Percentiles rank a stretch among this genome's conserved stretches.
These are phyloP conservation scores for Angophora floribunda DNA, from an alignment of 345 rosid genomes.

Conservation along the genomic window DNA sequence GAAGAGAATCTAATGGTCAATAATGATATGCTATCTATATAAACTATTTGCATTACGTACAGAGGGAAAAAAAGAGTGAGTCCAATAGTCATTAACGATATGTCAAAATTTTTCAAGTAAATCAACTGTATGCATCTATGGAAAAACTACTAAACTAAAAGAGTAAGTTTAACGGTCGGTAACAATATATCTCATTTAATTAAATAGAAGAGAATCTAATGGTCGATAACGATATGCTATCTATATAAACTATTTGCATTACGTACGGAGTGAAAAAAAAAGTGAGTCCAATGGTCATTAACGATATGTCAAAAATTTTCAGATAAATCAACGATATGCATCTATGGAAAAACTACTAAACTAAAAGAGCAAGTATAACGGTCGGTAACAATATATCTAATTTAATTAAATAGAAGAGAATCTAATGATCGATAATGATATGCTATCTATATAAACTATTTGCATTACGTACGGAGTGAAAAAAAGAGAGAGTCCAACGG, in stretches of 20 bases:
- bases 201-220: neutral
- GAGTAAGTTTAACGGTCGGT: neutral
- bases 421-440: neutral
- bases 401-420: neutral
- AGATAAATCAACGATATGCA: neutral
- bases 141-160: neutral
- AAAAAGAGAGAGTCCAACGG: neutral
- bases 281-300: neutral
- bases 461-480: neutral
- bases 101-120: neutral
- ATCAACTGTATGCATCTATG: neutral
- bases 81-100: neutral
- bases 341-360: neutral
- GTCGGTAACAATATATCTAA: neutral
- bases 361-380: neutral
- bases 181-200: neutral
- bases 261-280: neutral
- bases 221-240: neutral
- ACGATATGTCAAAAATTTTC: neutral
- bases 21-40: neutral
- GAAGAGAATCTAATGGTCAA: neutral
- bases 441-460: neutral
- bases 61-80: neutral
- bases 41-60: neutral
- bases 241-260: neutral